Percentiles rank a stretch among this genome's conserved stretches.
phyloP scores from a whole-genome alignment of 805 yeast species.

The Cyberlindnera samutprakarnensis region DNA sequence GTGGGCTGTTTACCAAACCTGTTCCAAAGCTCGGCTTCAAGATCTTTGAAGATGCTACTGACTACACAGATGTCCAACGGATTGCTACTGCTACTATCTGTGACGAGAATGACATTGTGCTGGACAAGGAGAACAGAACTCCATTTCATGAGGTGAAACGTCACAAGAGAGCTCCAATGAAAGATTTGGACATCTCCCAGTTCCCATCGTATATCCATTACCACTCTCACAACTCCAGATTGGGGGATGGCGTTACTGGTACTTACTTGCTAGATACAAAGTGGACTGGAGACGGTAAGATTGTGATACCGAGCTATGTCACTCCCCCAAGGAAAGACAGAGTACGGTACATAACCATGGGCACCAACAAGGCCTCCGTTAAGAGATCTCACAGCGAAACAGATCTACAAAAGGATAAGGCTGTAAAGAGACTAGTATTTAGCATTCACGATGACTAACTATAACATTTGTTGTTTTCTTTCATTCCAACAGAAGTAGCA shows the following conservation, averaged over 20 bases:
- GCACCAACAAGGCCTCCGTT: conserved; percentile 7
- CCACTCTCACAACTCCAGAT: neutral
- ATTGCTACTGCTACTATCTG: conserved; percentile 7
- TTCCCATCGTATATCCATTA: conserved; percentile 14
- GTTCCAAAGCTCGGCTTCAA: conserved; percentile 15
- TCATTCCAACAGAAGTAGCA: neutral
- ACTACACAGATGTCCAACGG: conserved; percentile 14
- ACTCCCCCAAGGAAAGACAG: conserved; percentile 22
- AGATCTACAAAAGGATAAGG: conserved; percentile 16
- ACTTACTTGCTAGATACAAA: conserved; percentile 9
- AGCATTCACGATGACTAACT: conserved; percentile 16
- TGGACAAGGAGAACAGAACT: conserved; percentile 15
- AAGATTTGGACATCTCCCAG: conserved; percentile 13
- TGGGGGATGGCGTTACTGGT: conserved; percentile 5
- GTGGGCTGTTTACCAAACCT: conserved; percentile 2
- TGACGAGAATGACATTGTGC: conserved; percentile 14
- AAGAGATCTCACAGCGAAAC: conserved; percentile 18
- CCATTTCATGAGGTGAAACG: neutral
- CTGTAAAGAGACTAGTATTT: conserved; percentile 19
- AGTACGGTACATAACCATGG: conserved; percentile 14
- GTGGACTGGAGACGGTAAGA: conserved; percentile 12
- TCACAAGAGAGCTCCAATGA: conserved; percentile 3
- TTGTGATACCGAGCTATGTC: conserved; percentile 15
- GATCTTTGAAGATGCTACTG: conserved; percentile 19
- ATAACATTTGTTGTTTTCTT: neutral